phyloP scores from a whole-genome alignment of 2,329 filamentous ascomycete species.

The Diaporthe sp. region DNA sequence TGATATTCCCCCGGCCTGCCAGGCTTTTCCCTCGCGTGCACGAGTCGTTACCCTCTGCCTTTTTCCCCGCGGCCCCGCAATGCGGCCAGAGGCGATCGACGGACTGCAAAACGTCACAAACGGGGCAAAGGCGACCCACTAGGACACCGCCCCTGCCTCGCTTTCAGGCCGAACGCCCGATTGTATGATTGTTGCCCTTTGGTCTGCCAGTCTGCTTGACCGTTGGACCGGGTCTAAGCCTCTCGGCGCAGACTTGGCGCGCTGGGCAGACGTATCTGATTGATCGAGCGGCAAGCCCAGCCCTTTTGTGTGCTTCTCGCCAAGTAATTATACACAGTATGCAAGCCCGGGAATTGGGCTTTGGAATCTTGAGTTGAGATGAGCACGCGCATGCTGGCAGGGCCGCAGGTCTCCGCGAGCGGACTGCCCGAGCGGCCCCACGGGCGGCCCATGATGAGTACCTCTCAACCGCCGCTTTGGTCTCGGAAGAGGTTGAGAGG shows the following conservation, averaged over 20 bases:
- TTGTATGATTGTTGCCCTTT: background rate
- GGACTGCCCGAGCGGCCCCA: conserved; percentile 26
- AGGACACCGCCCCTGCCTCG: conserved; percentile 32
- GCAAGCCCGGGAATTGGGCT: background rate
- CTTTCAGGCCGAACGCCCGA: conserved; percentile 20
- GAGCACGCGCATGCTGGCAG: conserved; percentile 1
- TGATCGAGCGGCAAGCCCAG: conserved; percentile 18
- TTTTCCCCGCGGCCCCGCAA: conserved; percentile 36
- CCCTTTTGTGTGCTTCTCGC: conserved; percentile 14
- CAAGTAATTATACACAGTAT: conserved; percentile 29
- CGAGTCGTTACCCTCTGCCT: conserved; percentile 17
- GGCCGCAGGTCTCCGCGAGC: background rate
- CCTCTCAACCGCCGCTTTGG: background rate
- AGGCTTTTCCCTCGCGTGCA: background rate
- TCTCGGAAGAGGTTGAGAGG: background rate
- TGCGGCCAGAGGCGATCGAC: conserved; percentile 37
- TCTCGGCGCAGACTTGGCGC: conserved; percentile 38
- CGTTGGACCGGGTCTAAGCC: conserved; percentile 19
- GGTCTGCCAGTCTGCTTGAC: background rate
- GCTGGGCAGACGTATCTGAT: conserved; percentile 37
- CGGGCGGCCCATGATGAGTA: background rate
- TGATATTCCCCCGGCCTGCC: conserved; percentile 1
- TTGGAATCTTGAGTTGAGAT: conserved; percentile 24
- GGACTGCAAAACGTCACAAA: conserved; percentile 39
- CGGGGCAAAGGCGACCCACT: conserved; percentile 27